phyloP scores from a whole-genome alignment of 169 alveolate species.

The Plasmodium vivax region DNA sequence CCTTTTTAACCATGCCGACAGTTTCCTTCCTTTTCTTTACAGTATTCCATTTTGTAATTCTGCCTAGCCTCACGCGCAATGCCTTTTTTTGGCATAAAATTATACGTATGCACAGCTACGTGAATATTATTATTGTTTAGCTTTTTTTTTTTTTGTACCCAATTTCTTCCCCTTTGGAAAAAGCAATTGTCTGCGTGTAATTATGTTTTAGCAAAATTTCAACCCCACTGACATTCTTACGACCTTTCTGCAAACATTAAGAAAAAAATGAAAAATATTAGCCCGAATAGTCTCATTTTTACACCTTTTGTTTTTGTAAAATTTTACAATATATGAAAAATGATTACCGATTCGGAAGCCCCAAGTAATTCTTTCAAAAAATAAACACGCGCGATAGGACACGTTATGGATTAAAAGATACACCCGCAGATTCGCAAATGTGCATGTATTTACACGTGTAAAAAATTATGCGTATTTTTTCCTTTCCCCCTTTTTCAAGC shows the following conservation, averaged over 20 bases:
- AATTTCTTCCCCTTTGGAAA: not conserved
- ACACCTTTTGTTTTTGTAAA: not conserved
- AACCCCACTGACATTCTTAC: not conserved
- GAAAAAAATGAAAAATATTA: not conserved
- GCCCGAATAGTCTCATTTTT: not conserved
- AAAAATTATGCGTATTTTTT: not conserved
- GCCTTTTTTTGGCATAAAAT: not conserved
- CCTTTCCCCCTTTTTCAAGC: conserved; percentile 10
- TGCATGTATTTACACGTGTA: not conserved
- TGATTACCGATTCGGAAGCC: conserved; percentile 75
- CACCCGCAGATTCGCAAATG: not conserved
- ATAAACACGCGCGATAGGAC: not conserved
- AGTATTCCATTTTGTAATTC: not conserved
- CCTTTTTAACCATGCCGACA: not conserved
- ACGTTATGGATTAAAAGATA: not conserved
- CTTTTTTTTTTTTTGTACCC: not conserved
- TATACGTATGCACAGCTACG: not conserved
- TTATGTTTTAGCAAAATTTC: not conserved
- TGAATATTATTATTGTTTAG: not conserved
- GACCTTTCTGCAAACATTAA: not conserved
- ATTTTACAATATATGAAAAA: not conserved
- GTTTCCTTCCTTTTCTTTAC: not conserved
- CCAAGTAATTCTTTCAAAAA: conserved; percentile 41
- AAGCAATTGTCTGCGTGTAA: not conserved
- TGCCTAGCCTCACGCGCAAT: not conserved